Evolutionary conservation across 1,139 yeast species (phyloP), one percentile per base, ranked within the genome.

Genomic region (Debaryomyces coudertii): DNA sequence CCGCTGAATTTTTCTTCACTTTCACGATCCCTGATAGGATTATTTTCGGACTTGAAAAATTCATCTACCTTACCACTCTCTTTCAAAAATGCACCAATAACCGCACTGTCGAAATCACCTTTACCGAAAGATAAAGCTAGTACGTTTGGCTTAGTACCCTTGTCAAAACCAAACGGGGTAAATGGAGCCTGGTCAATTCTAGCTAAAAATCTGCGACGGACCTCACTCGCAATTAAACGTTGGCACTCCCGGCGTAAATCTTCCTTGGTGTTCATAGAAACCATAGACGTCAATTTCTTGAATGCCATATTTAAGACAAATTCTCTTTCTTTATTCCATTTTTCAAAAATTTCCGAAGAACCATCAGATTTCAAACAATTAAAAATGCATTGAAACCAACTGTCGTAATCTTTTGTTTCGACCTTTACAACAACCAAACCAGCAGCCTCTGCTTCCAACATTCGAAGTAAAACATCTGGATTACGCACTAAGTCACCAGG

Each of bases 101-200:
- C 89, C 2, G 98, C 97, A 66, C 93, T 96, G 49, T 82, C 83
- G 61, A 75, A 82, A 50, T 84, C 87, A 61, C 96, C 97, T 65
- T 85, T 85, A 55, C 99, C 99, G 53, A 88, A 84, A 0, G 96
- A 81, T 36, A 93, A 61, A 0, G 97, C 83, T 51, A 95, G 73
- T 0, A 90, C 93, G 51, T 88, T 83, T 22, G 99, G 95, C 46
- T 85, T 78, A 5, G 95, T 86, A 36, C 97, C 97, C 50, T 80
- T 77, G 43, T 82, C 88, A 54, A 77, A 86, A 2, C 88, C 87
- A 44, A 79, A 77, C 7, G 98, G 96, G 54, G 87, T 83, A 66
- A 75, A 92, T 20, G 99, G 97, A 2, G 98, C 97, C 70, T 92
- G 98, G 62, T 93, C 95, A 40, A 93, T 76, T 58, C 83, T 86